Percentiles rank a stretch among this genome's conserved stretches.
These are phyloP conservation scores for Suhomyces anneliseae DNA, from an alignment of 1,139 yeast genomes.

Conservation along the genomic window DNA sequence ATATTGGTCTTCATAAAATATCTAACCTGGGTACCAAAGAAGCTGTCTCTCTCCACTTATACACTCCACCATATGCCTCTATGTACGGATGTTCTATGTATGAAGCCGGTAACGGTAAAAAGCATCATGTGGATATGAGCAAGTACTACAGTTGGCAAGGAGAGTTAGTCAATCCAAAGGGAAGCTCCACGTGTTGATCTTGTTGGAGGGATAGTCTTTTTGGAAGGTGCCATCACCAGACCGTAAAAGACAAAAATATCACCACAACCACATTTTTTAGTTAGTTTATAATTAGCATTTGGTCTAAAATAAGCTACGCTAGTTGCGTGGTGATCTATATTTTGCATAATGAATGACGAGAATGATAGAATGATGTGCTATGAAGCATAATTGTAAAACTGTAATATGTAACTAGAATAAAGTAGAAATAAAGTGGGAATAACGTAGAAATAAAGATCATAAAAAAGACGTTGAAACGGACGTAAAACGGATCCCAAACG, in stretches of 20 bases:
- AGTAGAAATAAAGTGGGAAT: no score
- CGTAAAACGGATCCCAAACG: no score
- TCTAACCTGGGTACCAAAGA: slow-evolving; percentile 48
- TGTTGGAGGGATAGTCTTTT: neutral
- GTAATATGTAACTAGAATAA: no score
- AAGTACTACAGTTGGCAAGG: slow-evolving; percentile 68
- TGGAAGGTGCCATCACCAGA: neutral
- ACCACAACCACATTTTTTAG: no score
- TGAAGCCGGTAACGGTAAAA: slow-evolving; percentile 52
- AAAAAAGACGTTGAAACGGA: no score
- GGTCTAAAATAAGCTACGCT: no score
- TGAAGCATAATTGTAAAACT: no score
- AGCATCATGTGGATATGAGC: slow-evolving; percentile 60
- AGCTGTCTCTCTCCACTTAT: slow-evolving; percentile 70
- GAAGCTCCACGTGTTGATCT: slow-evolving; percentile 33
- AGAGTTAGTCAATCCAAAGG: slow-evolving; percentile 29
- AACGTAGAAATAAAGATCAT: no score
- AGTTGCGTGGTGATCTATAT: no score
- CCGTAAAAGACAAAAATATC: no score
- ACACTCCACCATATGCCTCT: slow-evolving; percentile 78
- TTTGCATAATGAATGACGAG: neutral
- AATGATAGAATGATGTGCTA: no score
- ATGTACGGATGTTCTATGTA: slow-evolving; percentile 65
- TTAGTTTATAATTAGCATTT: no score
- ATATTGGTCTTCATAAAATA: slow-evolving; percentile 67